A percentile compares a stretch with the other conserved stretches of the same genome.
Evolutionary conservation across 2,329 filamentous ascomycete species (phyloP).

Genomic region (Nemania serpens): DNA sequence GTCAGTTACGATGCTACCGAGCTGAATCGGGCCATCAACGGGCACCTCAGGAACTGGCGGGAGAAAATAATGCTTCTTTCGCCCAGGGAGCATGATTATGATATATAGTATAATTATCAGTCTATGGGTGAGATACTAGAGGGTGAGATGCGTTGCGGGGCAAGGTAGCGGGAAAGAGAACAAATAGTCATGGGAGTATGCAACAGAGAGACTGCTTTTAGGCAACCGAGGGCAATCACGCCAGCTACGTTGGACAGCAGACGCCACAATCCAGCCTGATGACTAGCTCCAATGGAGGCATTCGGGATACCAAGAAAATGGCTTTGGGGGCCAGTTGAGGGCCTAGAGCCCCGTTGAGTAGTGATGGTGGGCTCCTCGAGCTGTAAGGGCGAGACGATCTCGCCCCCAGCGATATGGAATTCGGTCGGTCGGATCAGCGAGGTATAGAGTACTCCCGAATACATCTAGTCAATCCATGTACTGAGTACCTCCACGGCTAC

Average conservation of each 20-base stretch:
- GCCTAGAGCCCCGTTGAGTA: background rate
- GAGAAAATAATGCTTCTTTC: constrained; percentile 16
- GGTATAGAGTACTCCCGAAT: constrained; percentile 8
- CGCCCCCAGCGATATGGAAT: background rate
- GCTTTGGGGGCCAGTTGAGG: too few species aligned
- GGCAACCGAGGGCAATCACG: background rate
- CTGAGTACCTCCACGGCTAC: background rate
- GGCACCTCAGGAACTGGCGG: constrained; percentile 11
- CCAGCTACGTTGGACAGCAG: background rate
- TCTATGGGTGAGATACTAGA: background rate
- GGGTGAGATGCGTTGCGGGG: background rate
- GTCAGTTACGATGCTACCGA: constrained; percentile 5
- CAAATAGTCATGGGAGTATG: background rate
- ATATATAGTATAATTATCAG: background rate
- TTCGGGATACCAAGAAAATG: too few species aligned
- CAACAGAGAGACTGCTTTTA: constrained; percentile 1
- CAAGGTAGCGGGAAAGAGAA: background rate
- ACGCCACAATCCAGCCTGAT: background rate
- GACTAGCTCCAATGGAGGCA: too few species aligned
- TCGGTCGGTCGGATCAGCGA: background rate
- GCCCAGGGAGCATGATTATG: constrained; percentile 4
- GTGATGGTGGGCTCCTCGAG: background rate
- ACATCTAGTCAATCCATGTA: background rate
- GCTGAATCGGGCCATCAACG: constrained; percentile 9
- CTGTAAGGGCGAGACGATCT: background rate